Base-by-base conservation (phyloP, 2,329 filamentous ascomycete species). In the Stemphylium lycopersici region DNA sequence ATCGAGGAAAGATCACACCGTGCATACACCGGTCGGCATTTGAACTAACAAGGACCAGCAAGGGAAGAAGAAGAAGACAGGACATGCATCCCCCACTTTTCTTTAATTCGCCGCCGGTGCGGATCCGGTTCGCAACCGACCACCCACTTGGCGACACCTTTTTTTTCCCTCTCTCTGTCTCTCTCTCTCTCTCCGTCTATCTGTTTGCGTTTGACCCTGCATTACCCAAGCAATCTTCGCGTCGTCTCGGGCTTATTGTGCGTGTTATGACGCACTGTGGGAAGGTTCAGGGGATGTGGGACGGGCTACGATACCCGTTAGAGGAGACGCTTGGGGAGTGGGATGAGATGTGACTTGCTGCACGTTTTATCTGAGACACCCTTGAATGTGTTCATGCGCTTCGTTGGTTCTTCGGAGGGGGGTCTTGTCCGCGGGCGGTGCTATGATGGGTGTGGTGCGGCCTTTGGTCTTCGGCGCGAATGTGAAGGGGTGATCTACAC, bases 41-140 rank as follows among this genome's bases (percentile, higher is more conserved):
- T 48, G 38, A 42, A 45, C 26, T 29, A 29, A 29, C 26, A 10
- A 29, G 26, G 26, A 29, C 22, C 22, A 24, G 22, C 22, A 20
- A 20, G 20, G 8, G 16, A 33, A 6, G 33, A 52, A 6, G 11
- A 7, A 41, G 6, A 41, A 41, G 26, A 41, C 24, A 20, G 4
- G 39, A n/a, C 22, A 15, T 24, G 6, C 22, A 24, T 5, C 40
- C 48, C 48, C 48, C 48, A 44, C 48, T 51, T 44, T 51, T 32
- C 16, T 10, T 24, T 31, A 39, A 40, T 43, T 49, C 18, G 51
- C 39, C 51, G 51, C 45, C 45, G 49, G 26, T 54, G 51, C 51
- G 51, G 51, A 54, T 54, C 51, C 46, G 51, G 51, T 54, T 54
- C 51, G 47, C 39, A 20, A 40, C 51, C 40, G 51, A 48, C 39